Base-by-base conservation (phyloP, 768 basidiomycete species). In the Strobilomyces echinocephalus region DNA sequence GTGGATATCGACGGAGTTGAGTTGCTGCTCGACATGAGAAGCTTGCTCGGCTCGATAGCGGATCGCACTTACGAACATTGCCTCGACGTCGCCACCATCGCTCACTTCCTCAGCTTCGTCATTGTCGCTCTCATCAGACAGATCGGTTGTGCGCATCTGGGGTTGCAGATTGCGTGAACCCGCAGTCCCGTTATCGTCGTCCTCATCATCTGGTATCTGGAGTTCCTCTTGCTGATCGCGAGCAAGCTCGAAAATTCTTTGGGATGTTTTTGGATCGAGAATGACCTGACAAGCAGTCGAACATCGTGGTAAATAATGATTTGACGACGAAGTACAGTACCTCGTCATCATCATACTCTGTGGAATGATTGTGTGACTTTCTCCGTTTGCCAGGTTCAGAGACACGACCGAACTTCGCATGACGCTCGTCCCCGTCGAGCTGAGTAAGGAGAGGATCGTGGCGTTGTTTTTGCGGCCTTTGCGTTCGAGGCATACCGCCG, bases 211-310 rank as follows among this genome's bases (percentile, higher is more conserved):
- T 16, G 75, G 74, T 60, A 82, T 77, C 50, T 83, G 83, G 4
- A 95, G 71, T 65, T 97, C 94, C 67, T 92, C 87, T 71, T 97
- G 94, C 70, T 99, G 95, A 61, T 90, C 87, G 65, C 82, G 79
- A 15, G 95, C 95, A 51, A 99, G 82, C 68, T 94, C 88, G 60
- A 99, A 87, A 46, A 99, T 97, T 61, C 83, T 85, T 54, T 79
- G 77, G 0, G 93, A 95, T 7, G 85, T 87, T 71, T 87, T 91
- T 3, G 86, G 79, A 65, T 93, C 90, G 56, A 94, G 68, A 18
- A 84, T 81, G 41, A 73, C 76, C 91, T 95, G 46, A 18, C 3
- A 35, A 12, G 12, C 26, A 34, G 51, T 50, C 52, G 38, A 57
- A 36, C 5, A 34, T 8, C 55, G 8, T 41, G 49, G 33, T 8